A percentile compares a stretch with the other conserved stretches of the same genome.
These are phyloP conservation scores for Celoporthe dispersa DNA, from an alignment of 2,329 filamentous ascomycete species.

Conservation along the genomic window DNA sequence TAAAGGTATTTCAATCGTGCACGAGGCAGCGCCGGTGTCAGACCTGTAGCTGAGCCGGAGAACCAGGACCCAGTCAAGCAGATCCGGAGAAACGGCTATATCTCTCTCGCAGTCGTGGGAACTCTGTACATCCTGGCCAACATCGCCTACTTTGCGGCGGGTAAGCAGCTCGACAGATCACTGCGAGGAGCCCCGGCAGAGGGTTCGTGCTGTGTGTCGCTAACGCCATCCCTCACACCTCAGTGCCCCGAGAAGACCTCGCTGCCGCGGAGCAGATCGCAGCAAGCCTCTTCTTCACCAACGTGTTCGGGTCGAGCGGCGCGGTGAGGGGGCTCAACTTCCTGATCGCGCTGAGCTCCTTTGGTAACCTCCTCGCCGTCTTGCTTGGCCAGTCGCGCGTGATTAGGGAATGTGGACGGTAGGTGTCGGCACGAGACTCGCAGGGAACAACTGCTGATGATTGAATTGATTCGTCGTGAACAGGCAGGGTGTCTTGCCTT, in stretches of 20 bases:
- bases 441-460: not conserved
- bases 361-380: constrained; percentile 61
- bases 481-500: constrained; percentile 62
- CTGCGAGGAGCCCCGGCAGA: not conserved
- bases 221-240: not conserved
- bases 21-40: too few relatives aligned
- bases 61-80: constrained; percentile 59
- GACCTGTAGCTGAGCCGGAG: not conserved
- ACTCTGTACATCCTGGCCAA: constrained; percentile 62
- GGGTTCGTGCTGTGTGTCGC: too few relatives aligned
- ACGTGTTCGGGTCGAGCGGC: constrained; percentile 56
- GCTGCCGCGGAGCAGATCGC: constrained; percentile 54
- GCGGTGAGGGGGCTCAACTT: constrained; percentile 58
- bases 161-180: not conserved
- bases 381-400: constrained; percentile 60
- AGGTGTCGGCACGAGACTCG: too few relatives aligned
- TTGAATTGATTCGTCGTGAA: not conserved
- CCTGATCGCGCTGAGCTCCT: constrained; percentile 60
- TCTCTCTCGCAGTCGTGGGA: constrained; percentile 55
- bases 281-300: constrained; percentile 61
- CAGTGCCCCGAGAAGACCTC: constrained; percentile 57
- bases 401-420: constrained; percentile 62
- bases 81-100: constrained; percentile 53
- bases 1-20: constrained; percentile 40
- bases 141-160: constrained; percentile 62